Base-by-base conservation (phyloP, 371 early-diverging fungal genomes). In the Mycotypha africana region DNA sequence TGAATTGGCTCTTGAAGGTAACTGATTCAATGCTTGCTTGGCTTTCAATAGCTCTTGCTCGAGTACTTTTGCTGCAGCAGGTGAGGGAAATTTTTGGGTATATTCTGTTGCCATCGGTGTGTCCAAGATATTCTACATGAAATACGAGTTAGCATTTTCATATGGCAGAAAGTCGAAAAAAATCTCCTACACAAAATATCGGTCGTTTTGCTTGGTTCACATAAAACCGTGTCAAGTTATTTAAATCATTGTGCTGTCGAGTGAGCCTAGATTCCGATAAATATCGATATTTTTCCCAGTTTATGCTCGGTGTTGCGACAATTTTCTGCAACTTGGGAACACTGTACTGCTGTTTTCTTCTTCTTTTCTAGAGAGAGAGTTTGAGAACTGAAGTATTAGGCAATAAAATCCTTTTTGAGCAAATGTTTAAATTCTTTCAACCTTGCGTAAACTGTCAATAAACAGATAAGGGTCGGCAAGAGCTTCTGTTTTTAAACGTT, bases 401-500 rank as follows among this genome's bases (percentile, higher is more conserved):
- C n/a, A n/a, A 3, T 9, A 36, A 21, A 36, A 31, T n/a, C 16
- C 11, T 22, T 2, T 32, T 33, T 22, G n/a, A n/a, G n/a, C n/a
- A n/a, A n/a, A 28, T 28, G 28, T 28, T 28, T 28, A 28, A 28
- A 8, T 0, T 5, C 24, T 31, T 39, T 39, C 47, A 65, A 70
- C 75, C 60, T 72, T 74, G 15, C 71, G 74, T 21, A 81, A 36
- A 30, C 66, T 62, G 5, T 48, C 42, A 26, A 81, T 42, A 51
- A 78, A 81, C 12, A 65, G 62, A 54, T 69, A 66, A 6, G 81
- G 81, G 10, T 72, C 67, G 1, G 56, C 43, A 19, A 76, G 41
- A 10, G 78, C 77, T 40, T 63, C 63, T 28, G 60, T 46, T 42
- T 81, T 81, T 12, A 81, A 47, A 7, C 42, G 46, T 22, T 65